Base-by-base conservation (phyloP, 345 rosid genomes). In the Durio zibethinus region DNA sequence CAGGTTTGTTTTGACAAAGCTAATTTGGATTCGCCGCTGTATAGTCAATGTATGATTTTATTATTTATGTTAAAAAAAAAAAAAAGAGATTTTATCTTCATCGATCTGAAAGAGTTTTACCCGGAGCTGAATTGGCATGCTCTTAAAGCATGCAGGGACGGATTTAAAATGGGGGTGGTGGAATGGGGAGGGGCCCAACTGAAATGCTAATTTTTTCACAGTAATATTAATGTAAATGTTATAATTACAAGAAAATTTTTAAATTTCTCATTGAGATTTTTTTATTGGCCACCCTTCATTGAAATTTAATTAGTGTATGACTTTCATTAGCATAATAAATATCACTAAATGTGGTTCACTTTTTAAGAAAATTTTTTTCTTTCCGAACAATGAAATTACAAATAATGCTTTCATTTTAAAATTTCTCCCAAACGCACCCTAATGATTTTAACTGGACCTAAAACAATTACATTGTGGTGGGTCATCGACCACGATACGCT, bases 1-100 rank as follows among this genome's bases (percentile, higher is more conserved):
- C 99, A 96, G 99, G 98, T 96, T 85, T 92, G 88, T 91, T 91
- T 81, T 87, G 89, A 88, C 89, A 88, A 89, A 84, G 98, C 97
- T 92, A 92, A 89, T 84, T 86, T 82, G 92, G 96, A 88, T 89
- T 82, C 85, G 89, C 78, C 86, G 62, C 96, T 90, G 89, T 88
- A 84, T 82, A 91, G 86, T 88, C 85, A 64, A 18, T 86, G 85
- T 79, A 73, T 82, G 78, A 88, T 87, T 86, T 77, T 79, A 77
- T 86, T 80, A 72, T 79, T 76, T 77, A 45, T 64, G 74, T 68
- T 84, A 73, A 78, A 81, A 67, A 43, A 60, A 14, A 79, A 83
- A 77, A 53, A 79, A 31, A 59, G 75, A 38, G 20, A 71, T 62
- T n/a, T 20, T 72, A 60, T 14, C 21, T 59, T 54, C 36, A 10